phyloP scores from a whole-genome alignment of 306 rosid species.

The Cicer bijugum region DNA sequence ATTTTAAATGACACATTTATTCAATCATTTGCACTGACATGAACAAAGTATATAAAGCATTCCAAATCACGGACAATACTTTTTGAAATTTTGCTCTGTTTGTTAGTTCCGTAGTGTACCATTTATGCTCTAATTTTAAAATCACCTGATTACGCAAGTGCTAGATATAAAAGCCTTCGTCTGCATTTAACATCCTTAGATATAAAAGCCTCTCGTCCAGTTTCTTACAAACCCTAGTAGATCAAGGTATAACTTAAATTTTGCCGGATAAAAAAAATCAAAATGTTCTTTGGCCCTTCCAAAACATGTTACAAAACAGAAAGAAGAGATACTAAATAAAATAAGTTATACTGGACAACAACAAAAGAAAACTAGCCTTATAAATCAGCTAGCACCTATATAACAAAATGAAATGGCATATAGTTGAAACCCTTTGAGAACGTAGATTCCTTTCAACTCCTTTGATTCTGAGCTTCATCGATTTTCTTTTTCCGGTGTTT shows the following conservation, averaged over 20 bases:
- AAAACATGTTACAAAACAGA: slow-evolving; percentile 18
- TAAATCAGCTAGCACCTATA: slow-evolving; percentile 25
- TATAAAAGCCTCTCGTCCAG: too few species aligned
- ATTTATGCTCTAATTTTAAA: slow-evolving; percentile 20
- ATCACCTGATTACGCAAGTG: slow-evolving; percentile 3
- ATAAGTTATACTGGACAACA: not conserved
- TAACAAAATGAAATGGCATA: not conserved
- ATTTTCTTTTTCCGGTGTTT: slow-evolving; percentile 67
- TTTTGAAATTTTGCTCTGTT: slow-evolving; percentile 2
- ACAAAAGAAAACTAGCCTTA: slow-evolving; percentile 23
- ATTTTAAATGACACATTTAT: slow-evolving; percentile 1
- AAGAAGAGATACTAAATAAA: not conserved
- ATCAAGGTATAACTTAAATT: too few species aligned
- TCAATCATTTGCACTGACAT: slow-evolving; percentile 23
- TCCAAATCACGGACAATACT: not conserved
- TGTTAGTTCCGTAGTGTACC: slow-evolving; percentile 18
- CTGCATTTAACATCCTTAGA: slow-evolving; percentile 1
- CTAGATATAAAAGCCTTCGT: slow-evolving; percentile 9
- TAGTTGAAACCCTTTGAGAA: slow-evolving; percentile 15
- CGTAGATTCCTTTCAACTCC: slow-evolving; percentile 35
- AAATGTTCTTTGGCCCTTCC: not conserved
- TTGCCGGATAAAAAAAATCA: not conserved
- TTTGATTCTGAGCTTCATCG: slow-evolving; percentile 53
- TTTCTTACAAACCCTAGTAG: too few species aligned
- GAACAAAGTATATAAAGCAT: slow-evolving; percentile 21